Percentiles rank a stretch among this genome's conserved stretches.
phyloP scores from a whole-genome alignment of 2,329 filamentous ascomycete species.

The Esteya vermicola region DNA sequence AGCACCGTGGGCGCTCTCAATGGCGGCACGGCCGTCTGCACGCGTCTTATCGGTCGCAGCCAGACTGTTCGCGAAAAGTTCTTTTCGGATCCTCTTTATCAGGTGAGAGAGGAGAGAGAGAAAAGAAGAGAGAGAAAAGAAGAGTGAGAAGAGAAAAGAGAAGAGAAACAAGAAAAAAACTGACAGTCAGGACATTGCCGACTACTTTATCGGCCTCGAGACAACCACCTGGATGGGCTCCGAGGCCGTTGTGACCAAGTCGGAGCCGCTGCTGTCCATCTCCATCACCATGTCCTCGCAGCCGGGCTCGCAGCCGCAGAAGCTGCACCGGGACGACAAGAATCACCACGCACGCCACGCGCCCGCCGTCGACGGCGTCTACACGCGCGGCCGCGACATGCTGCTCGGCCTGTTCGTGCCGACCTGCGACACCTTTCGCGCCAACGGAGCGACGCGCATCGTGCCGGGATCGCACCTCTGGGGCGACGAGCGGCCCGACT shows the following conservation, averaged over 20 bases:
- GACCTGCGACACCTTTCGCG: conserved; percentile 1
- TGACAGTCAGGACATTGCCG: not conserved
- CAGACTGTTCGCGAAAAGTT: conserved; percentile 3
- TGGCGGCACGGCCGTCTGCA: conserved; percentile 3
- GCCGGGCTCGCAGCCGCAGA: not conserved
- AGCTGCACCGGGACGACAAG: conserved; percentile 5
- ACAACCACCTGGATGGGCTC: conserved; percentile 1
- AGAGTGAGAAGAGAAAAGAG: too few species aligned
- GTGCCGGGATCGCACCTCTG: conserved; percentile 4
- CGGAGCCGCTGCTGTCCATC: conserved; percentile 5
- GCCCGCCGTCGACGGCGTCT: not conserved
- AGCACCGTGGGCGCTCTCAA: conserved; percentile 4
- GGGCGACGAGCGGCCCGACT: conserved; percentile 4
- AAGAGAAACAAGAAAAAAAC: not conserved
- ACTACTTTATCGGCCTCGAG: conserved; percentile 1
- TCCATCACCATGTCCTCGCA: conserved; percentile 4
- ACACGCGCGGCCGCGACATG: conserved; percentile 3
- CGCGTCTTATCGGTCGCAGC: conserved; percentile 3
- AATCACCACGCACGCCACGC: conserved; percentile 3
- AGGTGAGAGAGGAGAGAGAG: not conserved
- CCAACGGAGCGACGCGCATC: conserved; percentile 4
- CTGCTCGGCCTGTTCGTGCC: conserved; percentile 4
- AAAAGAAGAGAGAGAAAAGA: too few species aligned
- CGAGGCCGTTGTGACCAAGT: not conserved
- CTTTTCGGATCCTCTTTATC: conserved; percentile 2